These are phyloP conservation scores for Miscanthus lutarioriparius DNA, from an alignment of 176 grass and related monocot species.

Conservation along the genomic window DNA sequence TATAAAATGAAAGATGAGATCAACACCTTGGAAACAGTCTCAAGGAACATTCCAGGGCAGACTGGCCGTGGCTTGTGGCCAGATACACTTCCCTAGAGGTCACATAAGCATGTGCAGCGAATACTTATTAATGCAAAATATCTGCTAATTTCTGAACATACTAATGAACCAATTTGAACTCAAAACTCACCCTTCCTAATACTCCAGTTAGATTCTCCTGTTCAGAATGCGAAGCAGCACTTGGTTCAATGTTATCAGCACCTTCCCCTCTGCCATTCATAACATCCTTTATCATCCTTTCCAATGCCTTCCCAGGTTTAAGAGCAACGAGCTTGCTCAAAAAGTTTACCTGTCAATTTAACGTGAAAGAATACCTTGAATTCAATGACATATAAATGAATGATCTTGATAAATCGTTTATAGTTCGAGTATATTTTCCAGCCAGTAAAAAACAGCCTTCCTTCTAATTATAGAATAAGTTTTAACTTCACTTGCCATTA, in stretches of 20 bases:
- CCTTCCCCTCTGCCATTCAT: constrained; percentile 89
- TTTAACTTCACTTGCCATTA: not conserved
- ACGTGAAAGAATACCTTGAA: not conserved
- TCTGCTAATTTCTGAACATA: not conserved
- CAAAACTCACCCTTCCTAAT: constrained; percentile 68
- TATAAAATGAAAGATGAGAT: constrained; percentile 18
- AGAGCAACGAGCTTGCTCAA: constrained; percentile 84
- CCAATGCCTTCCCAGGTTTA: constrained; percentile 70
- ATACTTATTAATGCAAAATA: constrained; percentile 1
- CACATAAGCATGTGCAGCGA: constrained; percentile 15
- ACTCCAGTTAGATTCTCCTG: constrained; percentile 47
- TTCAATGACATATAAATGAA: not conserved
- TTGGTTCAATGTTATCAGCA: constrained; percentile 49
- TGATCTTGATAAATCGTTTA: not conserved
- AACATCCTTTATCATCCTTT: constrained; percentile 72
- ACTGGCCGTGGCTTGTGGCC: constrained; percentile 73
- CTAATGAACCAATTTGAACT: constrained; percentile 11
- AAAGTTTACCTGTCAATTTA: constrained; percentile 73
- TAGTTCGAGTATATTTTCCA: not conserved
- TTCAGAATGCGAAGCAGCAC: constrained; percentile 34
- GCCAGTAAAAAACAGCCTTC: not conserved
- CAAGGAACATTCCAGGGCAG: constrained; percentile 93
- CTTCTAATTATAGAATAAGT: not conserved
- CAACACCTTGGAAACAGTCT: constrained; percentile 82
- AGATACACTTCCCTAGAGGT: constrained; percentile 59